Evolutionary conservation across 345 rosid genomes (phyloP), one percentile per base, ranked within the genome.

Genomic region (Eucalyptus marginata): DNA sequence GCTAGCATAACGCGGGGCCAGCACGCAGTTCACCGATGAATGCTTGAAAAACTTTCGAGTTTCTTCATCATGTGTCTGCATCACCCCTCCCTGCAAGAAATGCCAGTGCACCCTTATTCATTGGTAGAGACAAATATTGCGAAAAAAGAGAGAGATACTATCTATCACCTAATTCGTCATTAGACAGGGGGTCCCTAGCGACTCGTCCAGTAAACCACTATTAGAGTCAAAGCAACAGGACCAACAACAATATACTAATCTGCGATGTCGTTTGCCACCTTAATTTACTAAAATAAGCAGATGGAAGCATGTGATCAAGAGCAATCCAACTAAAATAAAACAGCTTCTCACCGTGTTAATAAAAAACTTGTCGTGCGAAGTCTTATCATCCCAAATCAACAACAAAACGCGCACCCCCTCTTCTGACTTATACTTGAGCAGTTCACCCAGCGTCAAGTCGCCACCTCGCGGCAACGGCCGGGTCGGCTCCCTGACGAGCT

Each of bases 51-150:
- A 97, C 92, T 95, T 97, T 88, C 90, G 86, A 8, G 99, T 97
- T 87, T 97, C 99, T 93, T 98, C 99, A 90, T 98, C 99, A 64
- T 98, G 99, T 7, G 99, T 98, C 87, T 88, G 89, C 99, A 98
- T 98, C 88, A 97, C 93, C 89, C 99, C 99, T 86, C 62, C 76
- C 99, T 98, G 95, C 94, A 92, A 47, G 88, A 76, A 76, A 76
- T 10, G 83, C 83, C 83, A 2, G 47, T 43, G 46, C 83, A 76
- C 83, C 47, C 27, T 40, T 20, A 36, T 22, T 76, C 83, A 76
- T 76, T 76, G 15, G 29, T 83, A 87, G 50, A 86, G 79, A 54
- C 27, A 40, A 76, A 40, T 76, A 76, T 40, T 31, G 46, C 49
- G 7, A 15, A 14, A 13, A 47, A 44, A 86, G 54, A 10, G 62